phyloP scores from a whole-genome alignment of 257 asterid species.

The Parsonsia alboflavescens region DNA sequence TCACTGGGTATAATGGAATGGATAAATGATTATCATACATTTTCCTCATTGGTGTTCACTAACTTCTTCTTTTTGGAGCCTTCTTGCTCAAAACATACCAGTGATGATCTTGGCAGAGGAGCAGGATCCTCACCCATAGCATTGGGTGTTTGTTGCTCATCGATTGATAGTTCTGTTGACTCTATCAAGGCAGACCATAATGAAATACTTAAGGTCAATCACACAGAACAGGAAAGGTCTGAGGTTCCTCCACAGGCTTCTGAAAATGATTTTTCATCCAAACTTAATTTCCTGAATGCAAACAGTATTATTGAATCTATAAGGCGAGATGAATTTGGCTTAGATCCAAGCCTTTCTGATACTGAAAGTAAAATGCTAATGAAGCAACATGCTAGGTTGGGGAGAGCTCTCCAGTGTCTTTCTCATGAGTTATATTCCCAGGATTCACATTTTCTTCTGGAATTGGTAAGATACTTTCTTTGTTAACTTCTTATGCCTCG shows the following conservation, averaged over 20 bases:
- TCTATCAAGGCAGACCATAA: conserved; percentile 17
- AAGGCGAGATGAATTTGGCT: conserved; percentile 84
- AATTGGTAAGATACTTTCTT: conserved; percentile 58
- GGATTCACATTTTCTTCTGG: conserved; percentile 95
- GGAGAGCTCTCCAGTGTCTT: conserved; percentile 97
- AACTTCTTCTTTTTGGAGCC: conserved; percentile 30
- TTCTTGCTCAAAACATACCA: conserved; percentile 32
- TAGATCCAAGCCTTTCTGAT: conserved; percentile 52
- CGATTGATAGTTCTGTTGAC: conserved; percentile 23
- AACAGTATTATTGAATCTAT: conserved; percentile 57
- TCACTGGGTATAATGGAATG: conserved; percentile 83
- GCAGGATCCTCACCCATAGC: conserved; percentile 26
- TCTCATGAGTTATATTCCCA: conserved; percentile 95
- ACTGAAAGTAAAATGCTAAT: conserved; percentile 62
- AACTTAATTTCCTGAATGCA: conserved; percentile 37
- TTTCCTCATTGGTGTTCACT: conserved; percentile 33
- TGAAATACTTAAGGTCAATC: neutral
- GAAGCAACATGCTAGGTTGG: conserved; percentile 97
- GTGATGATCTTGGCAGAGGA: conserved; percentile 24
- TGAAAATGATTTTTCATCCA: conserved; percentile 20
- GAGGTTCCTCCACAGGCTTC: conserved; percentile 21
- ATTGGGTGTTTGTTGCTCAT: conserved; percentile 13
- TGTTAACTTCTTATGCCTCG: neutral
- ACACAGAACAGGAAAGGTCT: conserved; percentile 8
- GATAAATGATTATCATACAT: conserved; percentile 62